Percentiles rank a stretch among this genome's conserved stretches.
phyloP scores from a whole-genome alignment of 129 eudicot species.

The Saposhnikovia divaricata region DNA sequence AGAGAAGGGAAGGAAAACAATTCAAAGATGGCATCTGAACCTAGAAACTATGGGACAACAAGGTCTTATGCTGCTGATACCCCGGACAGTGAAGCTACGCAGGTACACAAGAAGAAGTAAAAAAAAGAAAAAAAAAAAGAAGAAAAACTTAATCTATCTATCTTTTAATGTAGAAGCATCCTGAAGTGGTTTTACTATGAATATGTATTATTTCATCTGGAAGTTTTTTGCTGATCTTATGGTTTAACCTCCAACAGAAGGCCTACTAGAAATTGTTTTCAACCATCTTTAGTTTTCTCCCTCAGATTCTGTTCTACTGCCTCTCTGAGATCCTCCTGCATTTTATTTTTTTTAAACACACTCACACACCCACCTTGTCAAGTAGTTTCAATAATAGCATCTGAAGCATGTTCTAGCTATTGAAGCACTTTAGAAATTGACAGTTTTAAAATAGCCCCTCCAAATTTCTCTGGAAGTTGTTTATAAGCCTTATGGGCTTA shows the following conservation, averaged over 20 bases:
- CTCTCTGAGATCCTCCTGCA: too few relatives aligned
- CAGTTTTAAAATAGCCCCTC: background rate
- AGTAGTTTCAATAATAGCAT: background rate
- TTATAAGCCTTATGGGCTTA: background rate
- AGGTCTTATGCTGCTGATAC: background rate
- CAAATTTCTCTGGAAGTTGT: background rate
- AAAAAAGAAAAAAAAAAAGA: too few relatives aligned
- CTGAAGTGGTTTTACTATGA: background rate
- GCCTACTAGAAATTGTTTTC: background rate
- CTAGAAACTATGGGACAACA: background rate
- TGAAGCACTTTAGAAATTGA: background rate
- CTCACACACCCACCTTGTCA: too few relatives aligned
- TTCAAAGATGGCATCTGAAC: background rate
- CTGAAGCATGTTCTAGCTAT: background rate
- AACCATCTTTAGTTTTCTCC: background rate
- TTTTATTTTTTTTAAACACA: too few relatives aligned
- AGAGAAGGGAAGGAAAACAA: background rate
- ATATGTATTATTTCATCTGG: too few relatives aligned
- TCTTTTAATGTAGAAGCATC: background rate
- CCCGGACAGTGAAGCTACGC: background rate
- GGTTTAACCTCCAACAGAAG: background rate
- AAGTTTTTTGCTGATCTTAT: background rate
- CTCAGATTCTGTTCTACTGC: background rate
- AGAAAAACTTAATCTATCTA: background rate
- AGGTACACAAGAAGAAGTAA: background rate